Conservation (phyloP, 2,329 filamentous ascomycete genomes). For the Fusarium staphyleae region DNA sequence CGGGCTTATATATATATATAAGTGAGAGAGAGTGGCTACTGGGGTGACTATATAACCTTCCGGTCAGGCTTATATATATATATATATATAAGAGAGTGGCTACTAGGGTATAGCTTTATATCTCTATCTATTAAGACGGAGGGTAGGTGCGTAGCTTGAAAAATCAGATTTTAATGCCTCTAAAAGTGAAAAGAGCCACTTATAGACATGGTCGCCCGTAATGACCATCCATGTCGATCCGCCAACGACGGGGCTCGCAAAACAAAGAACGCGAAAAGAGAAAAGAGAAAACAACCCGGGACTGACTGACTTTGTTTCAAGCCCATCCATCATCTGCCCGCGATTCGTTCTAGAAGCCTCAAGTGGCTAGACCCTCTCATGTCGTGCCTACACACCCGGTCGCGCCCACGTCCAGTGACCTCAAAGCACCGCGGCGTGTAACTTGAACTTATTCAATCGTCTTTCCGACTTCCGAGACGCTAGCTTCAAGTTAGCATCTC, state of each 20-base stretch:
- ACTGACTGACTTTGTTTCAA: background rate
- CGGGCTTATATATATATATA: too few relatives aligned
- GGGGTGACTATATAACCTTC: too few relatives aligned
- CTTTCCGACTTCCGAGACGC: background rate
- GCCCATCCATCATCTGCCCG: background rate
- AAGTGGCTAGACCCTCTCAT: background rate
- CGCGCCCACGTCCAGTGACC: background rate
- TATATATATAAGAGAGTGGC: too few relatives aligned
- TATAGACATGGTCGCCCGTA: too few relatives aligned
- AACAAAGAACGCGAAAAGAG: slow-evolving; percentile 35
- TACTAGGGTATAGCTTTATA: too few relatives aligned
- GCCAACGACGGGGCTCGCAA: too few relatives aligned
- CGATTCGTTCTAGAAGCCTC: slow-evolving; percentile 20
- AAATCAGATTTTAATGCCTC: too few relatives aligned
- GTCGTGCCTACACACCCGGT: background rate
- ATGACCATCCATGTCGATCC: slow-evolving; percentile 7
- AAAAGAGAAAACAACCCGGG: slow-evolving; percentile 7
- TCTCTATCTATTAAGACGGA: too few relatives aligned
- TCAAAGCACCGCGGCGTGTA: background rate
- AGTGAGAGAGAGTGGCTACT: too few relatives aligned
- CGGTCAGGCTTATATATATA: too few relatives aligned
- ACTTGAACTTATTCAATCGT: background rate
- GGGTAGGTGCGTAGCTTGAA: too few relatives aligned
- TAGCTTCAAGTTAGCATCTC: slow-evolving; percentile 3
- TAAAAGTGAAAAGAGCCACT: too few relatives aligned